A percentile compares a stretch with the other conserved stretches of the same genome.
Evolutionary conservation across 495 filamentous ascomycete species (phyloP).

Genomic region (Hypoxylon lienhwacheense): DNA sequence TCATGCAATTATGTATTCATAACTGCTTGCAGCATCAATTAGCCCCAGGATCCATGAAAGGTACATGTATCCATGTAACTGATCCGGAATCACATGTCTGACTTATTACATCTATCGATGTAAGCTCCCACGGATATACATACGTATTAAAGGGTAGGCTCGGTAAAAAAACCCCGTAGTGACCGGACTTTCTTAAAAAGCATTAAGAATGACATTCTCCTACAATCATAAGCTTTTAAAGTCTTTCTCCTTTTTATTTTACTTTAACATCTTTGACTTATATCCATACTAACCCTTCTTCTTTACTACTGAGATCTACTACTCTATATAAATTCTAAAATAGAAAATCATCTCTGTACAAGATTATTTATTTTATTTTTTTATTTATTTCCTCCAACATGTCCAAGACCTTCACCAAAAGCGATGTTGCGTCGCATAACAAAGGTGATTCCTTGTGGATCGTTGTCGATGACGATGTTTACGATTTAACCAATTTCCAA

Average conservation of each 20-base stretch:
- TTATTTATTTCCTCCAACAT: conserved; percentile 62
- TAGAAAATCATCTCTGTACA: conserved; percentile 6
- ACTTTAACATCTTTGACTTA: not conserved
- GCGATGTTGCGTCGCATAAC: conserved; percentile 88
- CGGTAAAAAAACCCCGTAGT: conserved; percentile 24
- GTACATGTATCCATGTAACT: not conserved
- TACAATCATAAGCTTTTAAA: not conserved
- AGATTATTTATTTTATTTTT: not conserved
- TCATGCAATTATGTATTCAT: no score
- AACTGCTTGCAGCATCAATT: conserved; percentile 18
- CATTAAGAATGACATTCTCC: conserved; percentile 4
- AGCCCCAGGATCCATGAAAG: conserved; percentile 9
- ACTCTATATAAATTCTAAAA: not conserved
- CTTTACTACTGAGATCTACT: not conserved
- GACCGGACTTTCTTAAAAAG: conserved; percentile 23
- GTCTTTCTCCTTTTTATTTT: not conserved
- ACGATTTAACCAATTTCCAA: conserved; percentile 92
- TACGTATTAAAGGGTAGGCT: conserved; percentile 3
- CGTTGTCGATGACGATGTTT: conserved; percentile 93
- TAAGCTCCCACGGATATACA: conserved; percentile 11
- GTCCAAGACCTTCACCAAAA: conserved; percentile 81
- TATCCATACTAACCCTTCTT: not conserved
- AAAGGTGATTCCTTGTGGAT: conserved; percentile 85
- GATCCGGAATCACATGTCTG: conserved; percentile 30
- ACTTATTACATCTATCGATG: not conserved